Conservation (phyloP, 805 yeast genomes). For the Priceomyces castillae region DNA sequence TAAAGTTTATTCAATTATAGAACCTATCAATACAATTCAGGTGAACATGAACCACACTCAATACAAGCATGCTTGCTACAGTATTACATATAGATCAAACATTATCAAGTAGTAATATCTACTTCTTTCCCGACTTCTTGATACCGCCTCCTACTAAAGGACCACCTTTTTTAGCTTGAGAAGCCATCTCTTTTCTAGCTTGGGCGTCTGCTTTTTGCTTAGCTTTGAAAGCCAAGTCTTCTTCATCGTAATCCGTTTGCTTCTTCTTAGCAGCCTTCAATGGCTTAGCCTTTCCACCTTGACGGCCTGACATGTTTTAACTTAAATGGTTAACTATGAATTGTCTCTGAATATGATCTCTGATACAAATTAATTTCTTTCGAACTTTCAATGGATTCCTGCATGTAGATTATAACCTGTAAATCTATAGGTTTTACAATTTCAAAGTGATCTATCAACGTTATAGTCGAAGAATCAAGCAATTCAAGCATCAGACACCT, state of each 20-base stretch:
- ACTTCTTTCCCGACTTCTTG: conserved; percentile 68
- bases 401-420: too few relatives aligned
- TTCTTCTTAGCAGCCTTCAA: conserved; percentile 83
- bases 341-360: neutral
- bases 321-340: neutral
- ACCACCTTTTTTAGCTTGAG: conserved; percentile 84
- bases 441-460: neutral
- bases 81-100: too few relatives aligned
- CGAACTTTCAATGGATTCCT: too few relatives aligned
- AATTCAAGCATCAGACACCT: neutral
- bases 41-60: too few relatives aligned
- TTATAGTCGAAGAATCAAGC: neutral
- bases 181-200: conserved; percentile 87
- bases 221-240: conserved; percentile 85
- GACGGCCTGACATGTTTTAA: conserved; percentile 81
- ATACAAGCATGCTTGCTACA: too few relatives aligned
- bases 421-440: neutral
- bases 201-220: conserved; percentile 94
- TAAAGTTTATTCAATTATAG: too few relatives aligned
- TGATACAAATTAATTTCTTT: too few relatives aligned
- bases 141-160: conserved; percentile 93
- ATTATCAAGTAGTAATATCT: too few relatives aligned
- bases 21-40: too few relatives aligned
- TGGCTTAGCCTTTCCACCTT: conserved; percentile 96
- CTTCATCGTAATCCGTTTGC: conserved; percentile 68